Conservation (phyloP, 306 rosid species). For the Erythrophleum fordii region DNA sequence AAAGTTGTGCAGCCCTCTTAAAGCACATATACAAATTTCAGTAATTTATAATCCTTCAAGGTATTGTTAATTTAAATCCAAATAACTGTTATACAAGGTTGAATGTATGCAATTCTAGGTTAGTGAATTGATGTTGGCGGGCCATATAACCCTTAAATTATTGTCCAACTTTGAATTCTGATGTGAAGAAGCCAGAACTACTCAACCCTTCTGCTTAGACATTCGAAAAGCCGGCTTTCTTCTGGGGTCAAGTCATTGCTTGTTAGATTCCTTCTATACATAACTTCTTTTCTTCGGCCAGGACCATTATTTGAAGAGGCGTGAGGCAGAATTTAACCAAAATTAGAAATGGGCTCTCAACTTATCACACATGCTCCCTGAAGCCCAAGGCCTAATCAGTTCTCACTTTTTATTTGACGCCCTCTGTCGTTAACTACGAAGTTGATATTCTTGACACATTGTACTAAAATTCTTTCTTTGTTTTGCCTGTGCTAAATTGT, state of each 20-base stretch:
- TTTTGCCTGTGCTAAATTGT: constrained; percentile 9
- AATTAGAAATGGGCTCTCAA: not conserved
- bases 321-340: not conserved
- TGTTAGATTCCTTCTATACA: not conserved
- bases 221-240: not conserved
- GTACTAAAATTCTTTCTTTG: not conserved
- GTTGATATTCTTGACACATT: constrained; percentile 4
- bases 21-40: not conserved
- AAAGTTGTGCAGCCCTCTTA: not conserved
- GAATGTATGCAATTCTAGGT: not conserved
- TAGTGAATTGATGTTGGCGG: not conserved
- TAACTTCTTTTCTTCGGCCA: not conserved
- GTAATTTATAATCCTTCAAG: not conserved
- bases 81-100: not conserved
- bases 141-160: too few species aligned
- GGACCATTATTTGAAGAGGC: not conserved
- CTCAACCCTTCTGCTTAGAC: not conserved
- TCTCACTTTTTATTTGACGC: not conserved
- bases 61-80: not conserved
- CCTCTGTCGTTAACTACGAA: not conserved
- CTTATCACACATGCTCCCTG: not conserved
- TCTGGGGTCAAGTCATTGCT: not conserved
- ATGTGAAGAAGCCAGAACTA: not conserved
- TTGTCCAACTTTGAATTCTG: not conserved
- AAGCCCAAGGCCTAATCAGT: not conserved